Base-by-base conservation (phyloP, 306 rosid species). In the Prunus davidiana region DNA sequence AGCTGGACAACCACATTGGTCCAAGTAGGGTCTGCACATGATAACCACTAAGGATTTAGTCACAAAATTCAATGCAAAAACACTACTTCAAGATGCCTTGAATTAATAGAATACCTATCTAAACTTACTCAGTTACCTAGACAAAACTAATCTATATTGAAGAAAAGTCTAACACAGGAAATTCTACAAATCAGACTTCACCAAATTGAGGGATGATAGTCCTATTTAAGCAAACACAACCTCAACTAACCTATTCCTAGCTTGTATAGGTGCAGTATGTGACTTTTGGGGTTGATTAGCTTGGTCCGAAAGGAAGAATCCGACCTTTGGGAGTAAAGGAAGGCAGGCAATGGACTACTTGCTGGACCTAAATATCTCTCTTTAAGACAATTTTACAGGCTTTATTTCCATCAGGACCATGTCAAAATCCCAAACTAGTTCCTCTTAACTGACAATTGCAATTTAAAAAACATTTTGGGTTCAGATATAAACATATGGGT, bases 21-120 rank as follows among this genome's bases (percentile, higher is more conserved):
- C 96, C 98, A 65, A 90, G 84, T 64, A 92, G 82, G 55, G 84
- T 85, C 98, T 95, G 89, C 57, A 79, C 80, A 75, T 76, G 58
- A 83, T 25, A 49, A 60, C 30, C 75, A 55, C 64, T 47, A 76
- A 30, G 76, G 69, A 78, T 45, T 66, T 51, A 70, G 73, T 74
- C 77, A 72, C 72, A 22, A 45, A 16, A 14, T 14, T 46, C 34
- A 67, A 43, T 15, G 19, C 41, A 72, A 57, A 41, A 71, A 30
- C 2, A 30, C 24, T n/a, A 16, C 62, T 61, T 51, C 55, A 12
- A 49, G 25, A 49, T 12, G 28, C 20, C 25, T n/a, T 47, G 19
- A 68, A 15, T 69, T 11, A 24, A 49, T 49, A 27, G 41, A 50
- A 3, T 28, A 67, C 34, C 56, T 13, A 45, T 22, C 72, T 46